Evolutionary conservation across 352 stramenopile genomes (phyloP).

Genomic region (Phytophthora megakarya): DNA sequence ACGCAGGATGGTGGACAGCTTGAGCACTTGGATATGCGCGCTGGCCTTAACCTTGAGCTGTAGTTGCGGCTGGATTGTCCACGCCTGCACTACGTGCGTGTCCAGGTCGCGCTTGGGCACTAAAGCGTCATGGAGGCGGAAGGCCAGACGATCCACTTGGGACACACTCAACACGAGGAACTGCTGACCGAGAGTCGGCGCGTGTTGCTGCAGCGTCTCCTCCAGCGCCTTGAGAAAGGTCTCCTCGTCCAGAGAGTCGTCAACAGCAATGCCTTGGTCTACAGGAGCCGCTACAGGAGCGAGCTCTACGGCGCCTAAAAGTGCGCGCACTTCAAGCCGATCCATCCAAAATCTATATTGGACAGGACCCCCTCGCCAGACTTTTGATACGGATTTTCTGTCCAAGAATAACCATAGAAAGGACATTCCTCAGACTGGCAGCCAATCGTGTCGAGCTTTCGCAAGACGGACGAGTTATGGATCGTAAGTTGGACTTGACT

Average conservation of each 20-base stretch:
- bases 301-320: slow-evolving; percentile 26
- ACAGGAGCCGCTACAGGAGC: background rate
- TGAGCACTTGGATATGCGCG: slow-evolving; percentile 85
- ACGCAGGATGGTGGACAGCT: slow-evolving; percentile 83
- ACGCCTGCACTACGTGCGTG: slow-evolving; percentile 67
- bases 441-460: too few relatives aligned
- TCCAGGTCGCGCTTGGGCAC: slow-evolving; percentile 72
- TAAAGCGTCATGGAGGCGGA: slow-evolving; percentile 72
- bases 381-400: too few relatives aligned
- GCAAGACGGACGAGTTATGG: too few relatives aligned
- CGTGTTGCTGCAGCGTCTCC: slow-evolving; percentile 69
- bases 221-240: slow-evolving; percentile 70
- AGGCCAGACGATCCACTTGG: slow-evolving; percentile 72
- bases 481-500: too few relatives aligned
- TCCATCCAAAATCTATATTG: slow-evolving; percentile 51
- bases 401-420: too few relatives aligned
- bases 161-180: slow-evolving; percentile 70
- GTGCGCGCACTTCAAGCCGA: slow-evolving; percentile 62
- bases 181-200: slow-evolving; percentile 45
- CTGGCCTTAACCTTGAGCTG: slow-evolving; percentile 69
- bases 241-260: slow-evolving; percentile 57
- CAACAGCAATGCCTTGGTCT: slow-evolving; percentile 46
- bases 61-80: slow-evolving; percentile 76
- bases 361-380: too few relatives aligned
- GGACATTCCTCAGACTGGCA: too few relatives aligned